Percentiles rank a stretch among this genome's conserved stretches.
These are phyloP conservation scores for Colletotrichum tabaci DNA, from an alignment of 2,329 filamentous ascomycete genomes.

Conservation along the genomic window DNA sequence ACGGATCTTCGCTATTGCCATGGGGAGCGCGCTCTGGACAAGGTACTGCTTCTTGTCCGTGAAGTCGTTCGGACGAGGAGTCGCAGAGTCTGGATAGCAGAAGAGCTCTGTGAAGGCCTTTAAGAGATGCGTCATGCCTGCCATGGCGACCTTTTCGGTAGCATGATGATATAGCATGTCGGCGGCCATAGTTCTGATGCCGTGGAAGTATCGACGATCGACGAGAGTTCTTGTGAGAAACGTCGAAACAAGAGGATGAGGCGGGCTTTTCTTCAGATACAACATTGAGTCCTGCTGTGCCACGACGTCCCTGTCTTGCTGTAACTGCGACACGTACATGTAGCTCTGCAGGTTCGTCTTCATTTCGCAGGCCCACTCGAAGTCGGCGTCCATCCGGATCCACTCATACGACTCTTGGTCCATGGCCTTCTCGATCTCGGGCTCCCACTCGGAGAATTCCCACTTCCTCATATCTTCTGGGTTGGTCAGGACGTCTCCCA, in stretches of 20 bases:
- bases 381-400: slow-evolving; percentile 98
- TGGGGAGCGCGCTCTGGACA: slow-evolving; percentile 86
- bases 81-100: slow-evolving; percentile 83
- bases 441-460: slow-evolving; percentile 90
- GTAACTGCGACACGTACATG: slow-evolving; percentile 98
- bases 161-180: slow-evolving; percentile 84
- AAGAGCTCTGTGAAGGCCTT: slow-evolving; percentile 91
- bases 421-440: slow-evolving; percentile 91
- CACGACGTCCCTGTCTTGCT: slow-evolving; percentile 96
- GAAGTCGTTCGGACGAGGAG: slow-evolving; percentile 93
- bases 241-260: slow-evolving; percentile 87
- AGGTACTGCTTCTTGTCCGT: slow-evolving; percentile 87
- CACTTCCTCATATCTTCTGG: slow-evolving; percentile 87
- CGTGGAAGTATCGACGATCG: slow-evolving; percentile 93
- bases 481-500: slow-evolving; percentile 90
- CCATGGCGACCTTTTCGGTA: slow-evolving; percentile 77
- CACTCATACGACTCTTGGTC: slow-evolving; percentile 97
- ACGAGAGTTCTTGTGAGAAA: slow-evolving; percentile 91
- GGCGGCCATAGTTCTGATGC: slow-evolving; percentile 89
- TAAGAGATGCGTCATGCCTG: slow-evolving; percentile 87
- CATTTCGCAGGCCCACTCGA: slow-evolving; percentile 95
- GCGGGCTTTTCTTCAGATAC: slow-evolving; percentile 76
- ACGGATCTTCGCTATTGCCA: slow-evolving; percentile 84
- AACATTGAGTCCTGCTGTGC: slow-evolving; percentile 86
- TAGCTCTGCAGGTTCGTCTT: slow-evolving; percentile 88